These are phyloP conservation scores for Xerocomellus amylosporus DNA, from an alignment of 768 basidiomycete species.

Conservation along the genomic window DNA sequence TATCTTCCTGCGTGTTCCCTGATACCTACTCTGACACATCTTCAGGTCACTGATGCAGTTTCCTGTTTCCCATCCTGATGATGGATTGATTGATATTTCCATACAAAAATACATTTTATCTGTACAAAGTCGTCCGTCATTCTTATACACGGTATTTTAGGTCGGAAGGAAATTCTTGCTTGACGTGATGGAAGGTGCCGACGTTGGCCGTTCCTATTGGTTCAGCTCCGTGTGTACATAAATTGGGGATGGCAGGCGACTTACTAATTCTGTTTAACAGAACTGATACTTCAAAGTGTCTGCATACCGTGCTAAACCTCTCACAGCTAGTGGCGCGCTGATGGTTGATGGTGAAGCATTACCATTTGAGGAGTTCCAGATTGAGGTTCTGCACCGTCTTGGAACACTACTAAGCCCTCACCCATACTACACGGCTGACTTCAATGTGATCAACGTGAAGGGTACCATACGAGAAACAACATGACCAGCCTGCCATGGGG, in stretches of 20 bases:
- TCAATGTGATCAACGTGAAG: constrained; percentile 32
- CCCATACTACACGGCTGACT: constrained; percentile 53
- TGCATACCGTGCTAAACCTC: constrained; percentile 70
- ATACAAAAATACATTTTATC: constrained; percentile 50
- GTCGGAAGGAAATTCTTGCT: constrained; percentile 47
- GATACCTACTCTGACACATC: neutral
- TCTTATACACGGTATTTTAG: constrained; percentile 14
- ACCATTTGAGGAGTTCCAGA: constrained; percentile 71
- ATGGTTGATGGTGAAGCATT: constrained; percentile 78
- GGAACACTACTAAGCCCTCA: constrained; percentile 64
- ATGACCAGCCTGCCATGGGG: neutral
- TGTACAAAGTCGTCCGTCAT: neutral
- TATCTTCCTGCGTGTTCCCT: neutral
- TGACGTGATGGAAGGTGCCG: constrained; percentile 56
- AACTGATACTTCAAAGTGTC: constrained; percentile 69
- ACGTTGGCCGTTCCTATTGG: constrained; percentile 63
- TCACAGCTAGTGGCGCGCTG: constrained; percentile 50
- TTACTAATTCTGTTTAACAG: constrained; percentile 35
- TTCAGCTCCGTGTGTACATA: constrained; percentile 46
- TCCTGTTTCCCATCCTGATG: constrained; percentile 75
- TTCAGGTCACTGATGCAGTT: constrained; percentile 76
- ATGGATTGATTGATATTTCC: constrained; percentile 73
- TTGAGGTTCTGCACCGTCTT: constrained; percentile 69
- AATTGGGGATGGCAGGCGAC: neutral
- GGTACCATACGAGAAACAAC: constrained; percentile 19